Percentiles rank a stretch among this genome's conserved stretches.
Conservation (phyloP, 495 filamentous ascomycete genomes). For the Daldinia childiae region DNA sequence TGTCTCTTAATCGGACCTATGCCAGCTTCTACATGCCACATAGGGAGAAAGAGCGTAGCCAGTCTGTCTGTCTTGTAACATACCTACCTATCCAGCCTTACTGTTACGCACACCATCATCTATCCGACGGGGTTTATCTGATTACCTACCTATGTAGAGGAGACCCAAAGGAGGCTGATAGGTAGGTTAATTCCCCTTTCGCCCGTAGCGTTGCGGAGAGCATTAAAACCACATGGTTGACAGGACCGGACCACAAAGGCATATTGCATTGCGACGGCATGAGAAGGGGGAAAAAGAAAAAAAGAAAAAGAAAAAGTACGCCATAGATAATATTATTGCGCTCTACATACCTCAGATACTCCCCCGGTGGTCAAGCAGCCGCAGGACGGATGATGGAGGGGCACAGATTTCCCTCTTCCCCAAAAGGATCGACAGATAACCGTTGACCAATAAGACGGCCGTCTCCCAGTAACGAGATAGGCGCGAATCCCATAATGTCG, state of each 20-base stretch:
- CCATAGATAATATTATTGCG: neutral
- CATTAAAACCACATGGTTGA: constrained; percentile 34
- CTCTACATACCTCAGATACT: neutral
- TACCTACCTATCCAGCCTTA: constrained; percentile 14
- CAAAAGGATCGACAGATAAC: constrained; percentile 41
- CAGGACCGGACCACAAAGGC: constrained; percentile 27
- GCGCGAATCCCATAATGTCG: constrained; percentile 17
- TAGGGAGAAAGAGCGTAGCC: neutral
- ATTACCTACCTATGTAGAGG: too few relatives aligned
- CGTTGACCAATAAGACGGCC: constrained; percentile 22
- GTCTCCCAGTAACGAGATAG: constrained; percentile 31
- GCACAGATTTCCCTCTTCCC: constrained; percentile 17
- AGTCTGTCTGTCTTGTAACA: constrained; percentile 2
- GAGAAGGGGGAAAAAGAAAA: neutral
- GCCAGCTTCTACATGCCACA: constrained; percentile 2
- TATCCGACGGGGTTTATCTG: neutral
- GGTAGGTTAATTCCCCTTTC: neutral
- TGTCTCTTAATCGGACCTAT: constrained; percentile 31
- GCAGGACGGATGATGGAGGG: constrained; percentile 30
- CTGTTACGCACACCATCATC: neutral
- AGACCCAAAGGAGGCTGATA: neutral
- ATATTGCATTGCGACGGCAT: neutral
- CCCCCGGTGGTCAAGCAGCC: constrained; percentile 13
- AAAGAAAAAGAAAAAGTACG: neutral
- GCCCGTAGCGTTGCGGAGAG: constrained; percentile 17